phyloP scores from a whole-genome alignment of 805 yeast species.

The Lachancea meyersii region DNA sequence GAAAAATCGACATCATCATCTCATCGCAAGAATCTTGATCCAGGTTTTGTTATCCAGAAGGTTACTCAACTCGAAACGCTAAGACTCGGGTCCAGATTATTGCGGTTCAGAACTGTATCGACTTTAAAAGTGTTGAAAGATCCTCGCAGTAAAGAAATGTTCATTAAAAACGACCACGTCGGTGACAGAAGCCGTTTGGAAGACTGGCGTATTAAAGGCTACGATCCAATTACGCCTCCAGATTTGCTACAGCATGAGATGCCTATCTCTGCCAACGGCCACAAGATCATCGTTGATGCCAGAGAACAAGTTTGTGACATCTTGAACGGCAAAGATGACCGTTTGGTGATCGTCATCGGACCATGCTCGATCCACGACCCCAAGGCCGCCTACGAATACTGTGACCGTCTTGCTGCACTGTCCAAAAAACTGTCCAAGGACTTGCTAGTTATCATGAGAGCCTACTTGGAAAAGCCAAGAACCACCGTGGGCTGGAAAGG shows the following conservation, averaged over 20 bases:
- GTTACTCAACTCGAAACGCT: not conserved
- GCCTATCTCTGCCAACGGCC: constrained; percentile 57
- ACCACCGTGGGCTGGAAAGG: constrained; percentile 99
- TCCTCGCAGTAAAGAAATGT: constrained; percentile 42
- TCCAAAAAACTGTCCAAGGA: constrained; percentile 64
- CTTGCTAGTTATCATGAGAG: constrained; percentile 88
- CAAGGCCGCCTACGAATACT: constrained; percentile 84
- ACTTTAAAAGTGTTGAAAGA: not conserved
- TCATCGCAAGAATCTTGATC: not conserved
- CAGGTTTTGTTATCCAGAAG: not conserved
- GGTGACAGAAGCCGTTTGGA: constrained; percentile 79
- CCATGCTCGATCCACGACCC: constrained; percentile 98
- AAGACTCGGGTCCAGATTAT: not conserved
- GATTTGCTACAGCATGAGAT: constrained; percentile 83
- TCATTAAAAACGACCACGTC: constrained; percentile 72
- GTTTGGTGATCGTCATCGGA: constrained; percentile 84
- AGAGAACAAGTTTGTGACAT: constrained; percentile 70
- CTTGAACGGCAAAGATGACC: constrained; percentile 76
- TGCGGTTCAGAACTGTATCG: not conserved
- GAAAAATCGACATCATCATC: not conserved
- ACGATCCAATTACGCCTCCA: constrained; percentile 94
- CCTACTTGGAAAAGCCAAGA: constrained; percentile 95
- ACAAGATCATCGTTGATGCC: constrained; percentile 62
- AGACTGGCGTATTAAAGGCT: constrained; percentile 78
- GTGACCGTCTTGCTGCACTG: constrained; percentile 52